These are phyloP conservation scores for Linderina pennispora DNA, from an alignment of 192 early-diverging fungal genomes.

Conservation along the genomic window DNA sequence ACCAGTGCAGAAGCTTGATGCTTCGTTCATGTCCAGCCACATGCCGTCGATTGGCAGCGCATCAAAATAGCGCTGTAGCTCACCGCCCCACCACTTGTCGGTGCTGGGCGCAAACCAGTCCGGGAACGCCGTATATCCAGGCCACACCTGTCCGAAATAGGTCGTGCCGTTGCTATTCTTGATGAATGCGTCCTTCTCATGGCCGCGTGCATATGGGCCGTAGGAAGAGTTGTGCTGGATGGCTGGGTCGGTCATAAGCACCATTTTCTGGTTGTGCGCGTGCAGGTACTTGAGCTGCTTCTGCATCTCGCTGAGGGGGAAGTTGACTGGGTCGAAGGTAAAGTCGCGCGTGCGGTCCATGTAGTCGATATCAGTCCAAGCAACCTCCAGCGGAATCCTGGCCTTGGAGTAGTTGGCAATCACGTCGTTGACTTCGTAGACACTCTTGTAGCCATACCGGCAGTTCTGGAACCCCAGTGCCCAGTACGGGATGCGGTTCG, in stretches of 20 bases:
- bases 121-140: constrained; percentile 59
- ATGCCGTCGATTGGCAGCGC: constrained; percentile 48
- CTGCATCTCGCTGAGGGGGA: constrained; percentile 47
- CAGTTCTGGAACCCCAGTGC: constrained; percentile 60
- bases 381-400: constrained; percentile 55
- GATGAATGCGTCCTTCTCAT: constrained; percentile 50
- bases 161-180: constrained; percentile 50
- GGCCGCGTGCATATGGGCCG: constrained; percentile 48
- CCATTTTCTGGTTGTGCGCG: constrained; percentile 46
- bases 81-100: constrained; percentile 45
- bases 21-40: constrained; percentile 74
- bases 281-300: constrained; percentile 45
- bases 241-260: constrained; percentile 63
- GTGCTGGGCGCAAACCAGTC: constrained; percentile 56
- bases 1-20: constrained; percentile 59
- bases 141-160: constrained; percentile 56
- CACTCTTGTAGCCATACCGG: constrained; percentile 55
- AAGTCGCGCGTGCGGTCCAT: constrained; percentile 61
- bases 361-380: constrained; percentile 69
- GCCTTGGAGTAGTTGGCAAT: constrained; percentile 50
- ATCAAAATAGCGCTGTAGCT: constrained; percentile 33
- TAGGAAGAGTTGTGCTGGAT: constrained; percentile 50
- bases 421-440: constrained; percentile 49
- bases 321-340: constrained; percentile 51
- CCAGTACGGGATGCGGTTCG: constrained; percentile 57